phyloP scores from a whole-genome alignment of 2,329 filamentous ascomycete species.

The Leptographium lundbergii region DNA sequence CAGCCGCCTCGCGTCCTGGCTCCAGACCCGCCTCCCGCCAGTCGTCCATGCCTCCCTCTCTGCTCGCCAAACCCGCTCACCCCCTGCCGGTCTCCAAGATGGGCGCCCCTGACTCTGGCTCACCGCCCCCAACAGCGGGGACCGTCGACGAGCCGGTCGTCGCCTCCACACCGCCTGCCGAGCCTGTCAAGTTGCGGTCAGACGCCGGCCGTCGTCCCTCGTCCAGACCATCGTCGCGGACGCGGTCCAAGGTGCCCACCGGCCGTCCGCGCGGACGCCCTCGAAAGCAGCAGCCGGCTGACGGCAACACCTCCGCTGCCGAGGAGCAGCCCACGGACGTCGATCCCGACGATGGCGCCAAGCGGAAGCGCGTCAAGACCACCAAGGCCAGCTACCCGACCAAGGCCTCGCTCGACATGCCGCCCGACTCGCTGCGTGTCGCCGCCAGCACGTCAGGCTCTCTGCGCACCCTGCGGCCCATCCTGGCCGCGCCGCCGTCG shows the following conservation, averaged over 20 bases:
- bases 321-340: constrained; percentile 42
- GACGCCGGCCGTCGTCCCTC: constrained; percentile 30
- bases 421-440: constrained; percentile 72
- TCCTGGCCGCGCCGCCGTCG: constrained; percentile 32
- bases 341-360: constrained; percentile 43
- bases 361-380: constrained; percentile 69
- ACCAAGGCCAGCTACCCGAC: constrained; percentile 47
- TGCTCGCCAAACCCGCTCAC: background rate
- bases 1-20: constrained; percentile 4
- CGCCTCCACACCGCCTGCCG: background rate
- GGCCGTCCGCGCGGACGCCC: constrained; percentile 44
- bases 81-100: constrained; percentile 1
- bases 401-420: constrained; percentile 53
- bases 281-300: constrained; percentile 35
- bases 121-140: constrained; percentile 2
- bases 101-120: background rate
- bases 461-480: constrained; percentile 69
- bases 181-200: constrained; percentile 3
- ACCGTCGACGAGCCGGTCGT: constrained; percentile 1
- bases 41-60: constrained; percentile 5
- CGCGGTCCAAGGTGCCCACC: constrained; percentile 32
- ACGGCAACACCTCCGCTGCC: constrained; percentile 62
- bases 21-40: constrained; percentile 11
- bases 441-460: constrained; percentile 83
- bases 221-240: constrained; percentile 48